These are phyloP conservation scores for Phytophthora niederhauseri DNA, from an alignment of 352 stramenopile species.

Conservation along the genomic window DNA sequence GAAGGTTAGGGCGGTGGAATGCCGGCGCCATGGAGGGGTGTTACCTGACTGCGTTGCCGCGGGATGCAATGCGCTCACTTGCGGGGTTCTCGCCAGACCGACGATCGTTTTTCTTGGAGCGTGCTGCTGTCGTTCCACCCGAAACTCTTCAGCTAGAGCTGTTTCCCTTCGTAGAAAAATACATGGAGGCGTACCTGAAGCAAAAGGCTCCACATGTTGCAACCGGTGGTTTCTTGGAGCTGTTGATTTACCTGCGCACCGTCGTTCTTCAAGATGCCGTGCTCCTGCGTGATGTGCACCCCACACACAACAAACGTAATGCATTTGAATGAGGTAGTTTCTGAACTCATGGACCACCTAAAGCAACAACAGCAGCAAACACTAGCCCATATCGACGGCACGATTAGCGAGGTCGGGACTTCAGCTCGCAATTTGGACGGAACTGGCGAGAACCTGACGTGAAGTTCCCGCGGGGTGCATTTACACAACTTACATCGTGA, in stretches of 20 bases:
- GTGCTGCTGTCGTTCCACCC: background rate
- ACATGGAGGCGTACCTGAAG: slow-evolving; percentile 6
- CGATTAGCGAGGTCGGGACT: slow-evolving; percentile 7
- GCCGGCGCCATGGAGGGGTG: background rate
- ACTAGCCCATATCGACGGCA: slow-evolving; percentile 7
- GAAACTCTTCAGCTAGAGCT: slow-evolving; percentile 7
- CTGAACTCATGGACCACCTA: slow-evolving; percentile 16
- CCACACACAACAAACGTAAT: slow-evolving; percentile 1
- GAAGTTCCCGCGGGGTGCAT: too few relatives aligned
- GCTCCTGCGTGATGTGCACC: slow-evolving; percentile 3
- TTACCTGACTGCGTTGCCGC: background rate
- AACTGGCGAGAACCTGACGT: too few relatives aligned
- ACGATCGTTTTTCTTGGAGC: slow-evolving; percentile 7
- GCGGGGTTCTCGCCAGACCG: background rate
- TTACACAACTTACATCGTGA: slow-evolving; percentile 13
- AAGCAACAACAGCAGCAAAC: slow-evolving; percentile 9
- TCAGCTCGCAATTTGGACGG: background rate
- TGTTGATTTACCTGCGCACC: slow-evolving; percentile 2
- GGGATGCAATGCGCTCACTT: background rate
- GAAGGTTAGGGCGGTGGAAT: background rate
- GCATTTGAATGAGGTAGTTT: slow-evolving; percentile 5
- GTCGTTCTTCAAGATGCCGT: slow-evolving; percentile 12
- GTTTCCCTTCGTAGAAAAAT: slow-evolving; percentile 18
- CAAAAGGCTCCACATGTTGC: slow-evolving; percentile 12
- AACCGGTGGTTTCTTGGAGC: slow-evolving; percentile 5